Base-by-base conservation (phyloP, 169 alveolate species). In the Prorocentrum cordatum region DNA sequence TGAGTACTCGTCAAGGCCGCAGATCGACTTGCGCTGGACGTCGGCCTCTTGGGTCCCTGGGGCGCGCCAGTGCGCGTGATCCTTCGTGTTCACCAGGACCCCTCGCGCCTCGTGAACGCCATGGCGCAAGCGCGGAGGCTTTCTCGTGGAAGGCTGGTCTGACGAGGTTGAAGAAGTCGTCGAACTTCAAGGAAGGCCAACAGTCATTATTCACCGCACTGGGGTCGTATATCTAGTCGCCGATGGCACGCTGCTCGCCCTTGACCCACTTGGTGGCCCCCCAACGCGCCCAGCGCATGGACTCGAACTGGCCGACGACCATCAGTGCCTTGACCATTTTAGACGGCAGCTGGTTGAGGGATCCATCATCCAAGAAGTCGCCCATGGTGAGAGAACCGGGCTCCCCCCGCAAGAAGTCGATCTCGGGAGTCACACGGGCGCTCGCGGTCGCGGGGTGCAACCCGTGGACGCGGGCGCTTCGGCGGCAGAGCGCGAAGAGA, bases 241-340 rank as follows among this genome's bases (percentile, higher is more conserved):
- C 83, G 10, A 71, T 66, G 31, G 67, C 66, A 26, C 83, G 42
- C 20, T 62, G 83, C 42, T 75, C 62, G 20, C 58, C 58, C 22
- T 75, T 71, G 2, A 35, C 87, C 73, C 87, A 75, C 42, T 75
- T 75, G 9, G 35, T 61, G 26, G 87, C 87, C 1, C 87, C 86
- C 87, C 62, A 75, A 10, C 88, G 24, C 5, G 88, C 88, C 62
- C 75, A 77, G 22, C 47, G 27, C 88, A 59, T 77, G 16, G 75
- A 24, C 24, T 58, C 88, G 32, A 36, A 58, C 33, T 35, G 68
- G 3, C 88, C 75, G 4, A 59, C 87, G 26, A 54, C 86, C 12
- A 75, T 36, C 5, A 75, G 24, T 5, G 86, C 58, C n/a, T 75
- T 75, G n/a, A 54, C 58, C 71, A 75, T 50, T 12, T 54, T 58